These are phyloP conservation scores for Cladosporium sp. DNA, from an alignment of 2,329 filamentous ascomycete genomes.

Conservation along the genomic window DNA sequence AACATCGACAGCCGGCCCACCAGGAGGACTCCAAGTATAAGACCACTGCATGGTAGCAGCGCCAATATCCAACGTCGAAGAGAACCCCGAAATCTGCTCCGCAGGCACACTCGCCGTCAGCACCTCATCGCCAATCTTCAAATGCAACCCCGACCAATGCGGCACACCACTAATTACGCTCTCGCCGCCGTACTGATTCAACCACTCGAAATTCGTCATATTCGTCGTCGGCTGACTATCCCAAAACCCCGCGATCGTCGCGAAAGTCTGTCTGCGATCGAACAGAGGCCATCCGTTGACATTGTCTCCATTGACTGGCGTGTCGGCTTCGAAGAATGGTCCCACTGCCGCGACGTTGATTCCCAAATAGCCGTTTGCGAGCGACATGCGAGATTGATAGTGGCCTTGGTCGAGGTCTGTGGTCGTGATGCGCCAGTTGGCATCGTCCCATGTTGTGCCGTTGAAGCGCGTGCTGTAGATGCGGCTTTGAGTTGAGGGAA, in stretches of 20 bases:
- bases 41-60: conserved; percentile 60
- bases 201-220: conserved; percentile 62
- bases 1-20: conserved; percentile 50
- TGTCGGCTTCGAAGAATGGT: conserved; percentile 59
- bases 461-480: conserved; percentile 47
- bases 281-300: conserved; percentile 62
- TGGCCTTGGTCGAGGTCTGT: conserved; percentile 52
- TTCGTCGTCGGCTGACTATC: conserved; percentile 55
- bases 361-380: conserved; percentile 61
- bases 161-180: conserved; percentile 67
- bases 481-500: conserved; percentile 10
- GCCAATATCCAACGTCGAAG: conserved; percentile 57
- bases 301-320: conserved; percentile 51
- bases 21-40: conserved; percentile 60
- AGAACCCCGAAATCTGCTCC: conserved; percentile 56
- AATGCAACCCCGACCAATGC: conserved; percentile 59
- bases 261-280: conserved; percentile 58
- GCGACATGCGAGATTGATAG: conserved; percentile 55
- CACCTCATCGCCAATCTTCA: conserved; percentile 50
- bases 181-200: conserved; percentile 65
- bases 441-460: conserved; percentile 55
- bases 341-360: conserved; percentile 60
- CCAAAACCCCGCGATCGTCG: conserved; percentile 64
- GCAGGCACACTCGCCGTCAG: conserved; percentile 59
- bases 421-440: conserved; percentile 53